phyloP scores from a whole-genome alignment of 441 rosid genomes.

The Populus hybrid region DNA sequence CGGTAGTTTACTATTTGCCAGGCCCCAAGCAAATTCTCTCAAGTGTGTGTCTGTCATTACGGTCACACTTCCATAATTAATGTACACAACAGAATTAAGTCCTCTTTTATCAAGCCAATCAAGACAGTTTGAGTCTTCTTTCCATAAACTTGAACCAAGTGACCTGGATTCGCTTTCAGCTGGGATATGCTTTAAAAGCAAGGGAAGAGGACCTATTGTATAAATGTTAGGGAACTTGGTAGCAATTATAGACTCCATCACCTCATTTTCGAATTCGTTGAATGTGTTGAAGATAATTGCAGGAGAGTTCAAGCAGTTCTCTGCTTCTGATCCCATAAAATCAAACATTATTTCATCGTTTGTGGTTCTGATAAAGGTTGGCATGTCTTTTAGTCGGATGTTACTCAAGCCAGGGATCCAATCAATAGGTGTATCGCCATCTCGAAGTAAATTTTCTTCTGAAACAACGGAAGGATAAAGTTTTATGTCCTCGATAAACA shows the following conservation, averaged over 20 bases:
- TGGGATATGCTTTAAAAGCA: slow-evolving; percentile 5
- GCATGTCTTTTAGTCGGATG: slow-evolving; percentile 41
- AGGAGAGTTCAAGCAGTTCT: slow-evolving; percentile 28
- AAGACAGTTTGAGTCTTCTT: slow-evolving; percentile 29
- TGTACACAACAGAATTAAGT: slow-evolving; percentile 29
- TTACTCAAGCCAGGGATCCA: slow-evolving; percentile 47
- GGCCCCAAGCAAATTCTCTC: no score
- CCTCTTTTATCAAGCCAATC: slow-evolving; percentile 31
- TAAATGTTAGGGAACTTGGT: slow-evolving; percentile 21
- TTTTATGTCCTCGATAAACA: neutral
- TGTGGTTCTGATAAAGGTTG: slow-evolving; percentile 32
- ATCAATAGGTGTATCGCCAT: slow-evolving; percentile 35
- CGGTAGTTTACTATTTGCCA: no score
- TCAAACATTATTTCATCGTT: slow-evolving; percentile 33
- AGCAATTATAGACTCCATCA: slow-evolving; percentile 14
- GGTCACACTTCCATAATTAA: no score
- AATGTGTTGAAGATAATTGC: slow-evolving; percentile 42
- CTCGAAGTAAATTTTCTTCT: slow-evolving; percentile 27
- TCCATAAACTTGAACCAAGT: slow-evolving; percentile 30
- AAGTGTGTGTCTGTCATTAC: no score
- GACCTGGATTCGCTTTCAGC: neutral
- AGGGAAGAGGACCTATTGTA: slow-evolving; percentile 30
- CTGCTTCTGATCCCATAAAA: slow-evolving; percentile 26
- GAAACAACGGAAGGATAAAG: slow-evolving; percentile 4
- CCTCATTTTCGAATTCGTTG: slow-evolving; percentile 27